phyloP scores from a whole-genome alignment of 306 rosid genomes.

The Lathyrus tuberosus region DNA sequence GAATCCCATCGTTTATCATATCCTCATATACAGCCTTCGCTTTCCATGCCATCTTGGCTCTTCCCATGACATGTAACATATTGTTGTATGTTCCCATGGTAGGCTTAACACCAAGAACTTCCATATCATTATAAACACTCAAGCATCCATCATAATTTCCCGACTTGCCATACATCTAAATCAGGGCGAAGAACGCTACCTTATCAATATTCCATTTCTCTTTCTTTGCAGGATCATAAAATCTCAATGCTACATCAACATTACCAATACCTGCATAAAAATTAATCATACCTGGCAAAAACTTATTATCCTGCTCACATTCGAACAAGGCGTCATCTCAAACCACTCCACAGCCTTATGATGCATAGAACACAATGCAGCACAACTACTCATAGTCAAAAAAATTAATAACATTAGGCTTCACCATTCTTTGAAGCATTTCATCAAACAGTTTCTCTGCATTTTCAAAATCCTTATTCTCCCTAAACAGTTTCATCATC shows the following conservation, averaged over 20 bases:
- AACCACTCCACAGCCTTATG: constrained; percentile 60
- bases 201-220: constrained; percentile 76
- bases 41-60: background rate
- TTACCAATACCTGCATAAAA: constrained; percentile 56
- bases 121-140: constrained; percentile 80
- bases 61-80: background rate
- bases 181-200: constrained; percentile 62
- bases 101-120: background rate
- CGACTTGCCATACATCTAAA: constrained; percentile 65
- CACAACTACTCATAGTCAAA: too few species aligned
- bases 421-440: too few species aligned
- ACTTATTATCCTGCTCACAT: constrained; percentile 34
- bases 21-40: background rate
- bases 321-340: constrained; percentile 72
- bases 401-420: too few species aligned
- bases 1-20: too few species aligned
- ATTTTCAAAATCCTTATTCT: too few species aligned
- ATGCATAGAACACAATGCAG: too few species aligned
- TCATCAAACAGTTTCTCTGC: too few species aligned
- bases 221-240: constrained; percentile 70
- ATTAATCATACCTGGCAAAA: too few species aligned
- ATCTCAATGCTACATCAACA: constrained; percentile 66
- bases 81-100: background rate
- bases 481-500: too few species aligned
- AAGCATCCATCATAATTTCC: constrained; percentile 81